Conservation (phyloP, 768 basidiomycete genomes). For the Pleurotus giganteus region DNA sequence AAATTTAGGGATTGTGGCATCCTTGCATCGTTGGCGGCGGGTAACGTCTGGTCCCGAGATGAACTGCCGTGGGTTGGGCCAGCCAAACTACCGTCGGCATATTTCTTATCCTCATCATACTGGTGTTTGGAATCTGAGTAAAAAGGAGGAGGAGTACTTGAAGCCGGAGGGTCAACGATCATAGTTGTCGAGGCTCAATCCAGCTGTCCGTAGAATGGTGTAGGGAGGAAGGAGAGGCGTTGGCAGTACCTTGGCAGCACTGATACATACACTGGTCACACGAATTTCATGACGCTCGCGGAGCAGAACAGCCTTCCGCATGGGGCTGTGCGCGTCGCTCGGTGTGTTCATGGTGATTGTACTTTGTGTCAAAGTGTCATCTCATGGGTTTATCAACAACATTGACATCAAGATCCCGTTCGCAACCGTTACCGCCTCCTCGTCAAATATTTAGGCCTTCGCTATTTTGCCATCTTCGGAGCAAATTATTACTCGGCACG, state of each 20-base stretch:
- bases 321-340: background rate
- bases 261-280: background rate
- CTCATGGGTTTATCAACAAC: too few species aligned
- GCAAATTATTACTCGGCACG: constrained; percentile 2
- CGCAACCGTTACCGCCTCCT: too few species aligned
- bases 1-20: background rate
- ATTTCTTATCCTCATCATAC: constrained; percentile 1
- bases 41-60: background rate
- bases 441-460: background rate
- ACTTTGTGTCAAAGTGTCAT: too few species aligned
- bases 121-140: background rate
- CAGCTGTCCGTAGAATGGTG: background rate
- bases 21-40: background rate
- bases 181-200: background rate
- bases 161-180: constrained; percentile 3
- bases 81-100: background rate
- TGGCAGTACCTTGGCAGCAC: too few species aligned
- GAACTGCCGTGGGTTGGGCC: constrained; percentile 1
- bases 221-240: background rate
- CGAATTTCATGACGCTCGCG: background rate
- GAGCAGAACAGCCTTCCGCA: background rate
- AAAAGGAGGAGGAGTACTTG: constrained; percentile 1
- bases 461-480: constrained; percentile 5
- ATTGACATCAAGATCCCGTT: too few species aligned
- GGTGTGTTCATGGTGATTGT: too few species aligned